A percentile compares a stretch with the other conserved stretches of the same genome.
Evolutionary conservation across 441 rosid species (phyloP).

Genomic region (Erodium chrysanthum): DNA sequence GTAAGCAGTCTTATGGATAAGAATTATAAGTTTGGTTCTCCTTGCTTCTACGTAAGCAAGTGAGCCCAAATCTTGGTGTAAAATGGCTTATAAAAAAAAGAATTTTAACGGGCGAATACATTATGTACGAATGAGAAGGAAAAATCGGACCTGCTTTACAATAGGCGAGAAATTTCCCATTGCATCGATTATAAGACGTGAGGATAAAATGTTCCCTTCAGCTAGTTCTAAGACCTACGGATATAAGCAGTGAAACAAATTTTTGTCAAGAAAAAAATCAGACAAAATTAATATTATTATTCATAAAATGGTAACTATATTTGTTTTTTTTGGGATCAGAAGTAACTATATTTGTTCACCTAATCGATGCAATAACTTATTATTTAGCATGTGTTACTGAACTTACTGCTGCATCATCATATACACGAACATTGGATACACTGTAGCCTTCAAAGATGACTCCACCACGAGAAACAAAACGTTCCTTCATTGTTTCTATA

Average conservation of each 20-base stretch:
- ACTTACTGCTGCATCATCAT: slow-evolving; percentile 62
- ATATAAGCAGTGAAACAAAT: not conserved
- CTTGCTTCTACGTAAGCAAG: no score
- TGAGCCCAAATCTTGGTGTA: no score
- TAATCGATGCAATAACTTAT: no score
- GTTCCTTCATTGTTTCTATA: slow-evolving; percentile 63
- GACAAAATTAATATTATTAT: no score
- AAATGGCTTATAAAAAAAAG: no score
- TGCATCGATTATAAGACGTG: slow-evolving; percentile 72
- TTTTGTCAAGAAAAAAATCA: not conserved
- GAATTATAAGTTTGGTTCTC: no score
- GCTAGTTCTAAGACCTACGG: slow-evolving; percentile 55
- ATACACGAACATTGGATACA: slow-evolving; percentile 46
- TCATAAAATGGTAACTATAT: not conserved
- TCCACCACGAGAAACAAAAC: slow-evolving; percentile 70
- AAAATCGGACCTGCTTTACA: slow-evolving; percentile 60
- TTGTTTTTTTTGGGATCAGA: no score
- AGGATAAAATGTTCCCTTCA: slow-evolving; percentile 52
- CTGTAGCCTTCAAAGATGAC: slow-evolving; percentile 73
- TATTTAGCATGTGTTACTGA: slow-evolving; percentile 13
- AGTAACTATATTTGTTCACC: no score
- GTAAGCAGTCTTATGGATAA: no score
- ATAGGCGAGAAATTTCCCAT: slow-evolving; percentile 95
- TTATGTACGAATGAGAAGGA: slow-evolving; percentile 13
- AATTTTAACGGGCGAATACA: no score